These are phyloP conservation scores for Berberis thunbergii DNA, from an alignment of 164 flowering plant genomes.

Conservation along the genomic window DNA sequence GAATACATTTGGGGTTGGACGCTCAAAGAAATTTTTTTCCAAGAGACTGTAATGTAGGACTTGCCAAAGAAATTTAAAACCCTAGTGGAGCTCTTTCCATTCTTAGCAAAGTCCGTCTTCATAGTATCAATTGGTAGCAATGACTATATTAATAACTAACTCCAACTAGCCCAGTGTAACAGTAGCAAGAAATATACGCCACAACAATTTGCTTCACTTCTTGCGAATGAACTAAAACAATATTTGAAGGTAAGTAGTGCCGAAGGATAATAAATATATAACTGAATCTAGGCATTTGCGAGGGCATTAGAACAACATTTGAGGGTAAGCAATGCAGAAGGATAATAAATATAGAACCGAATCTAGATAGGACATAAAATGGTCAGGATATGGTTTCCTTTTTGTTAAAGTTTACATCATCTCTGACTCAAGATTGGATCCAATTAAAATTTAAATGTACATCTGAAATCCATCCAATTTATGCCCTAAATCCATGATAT, in stretches of 20 bases:
- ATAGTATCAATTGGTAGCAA: slow-evolving; percentile 10
- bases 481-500: too few species aligned
- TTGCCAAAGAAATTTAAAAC: slow-evolving; percentile 6
- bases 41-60: neutral
- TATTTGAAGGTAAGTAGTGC: neutral
- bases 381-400: too few species aligned
- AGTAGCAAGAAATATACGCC: slow-evolving; percentile 6
- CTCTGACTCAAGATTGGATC: neutral
- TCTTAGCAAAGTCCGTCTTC: slow-evolving; percentile 13
- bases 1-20: slow-evolving; percentile 1
- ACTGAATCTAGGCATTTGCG: neutral
- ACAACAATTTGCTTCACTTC: slow-evolving; percentile 7
- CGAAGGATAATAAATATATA: too few species aligned
- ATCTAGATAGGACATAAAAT: too few species aligned
- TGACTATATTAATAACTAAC: slow-evolving; percentile 15
- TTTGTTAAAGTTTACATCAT: too few species aligned
- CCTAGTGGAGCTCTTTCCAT: neutral
- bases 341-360: too few species aligned
- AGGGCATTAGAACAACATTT: neutral
- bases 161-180: neutral
- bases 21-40: slow-evolving; percentile 7
- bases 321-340: neutral
- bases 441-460: neutral
- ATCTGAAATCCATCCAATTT: neutral
- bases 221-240: neutral